Evolutionary conservation across 495 filamentous ascomycete species (phyloP), one percentile per base, ranked within the genome.

Genomic region (Chaetomidium leptoderma): DNA sequence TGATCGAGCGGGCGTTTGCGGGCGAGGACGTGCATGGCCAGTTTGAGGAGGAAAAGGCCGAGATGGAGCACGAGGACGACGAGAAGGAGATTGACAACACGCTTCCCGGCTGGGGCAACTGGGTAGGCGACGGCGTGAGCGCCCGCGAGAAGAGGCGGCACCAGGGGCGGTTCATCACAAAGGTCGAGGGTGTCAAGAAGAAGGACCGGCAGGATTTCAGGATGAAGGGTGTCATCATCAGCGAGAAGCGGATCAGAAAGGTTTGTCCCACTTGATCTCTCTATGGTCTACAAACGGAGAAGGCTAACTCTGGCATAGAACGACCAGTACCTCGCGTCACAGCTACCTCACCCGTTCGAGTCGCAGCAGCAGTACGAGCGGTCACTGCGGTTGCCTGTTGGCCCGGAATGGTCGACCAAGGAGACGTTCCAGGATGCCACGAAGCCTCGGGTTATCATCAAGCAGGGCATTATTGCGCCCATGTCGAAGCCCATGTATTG

Each of bases 361-460:
- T 87, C 80, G 23, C 82, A 80, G 63, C 77, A 86, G 61, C 91
- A 98, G 75, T 98, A 98, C 75, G 93, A 98, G 75, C 78, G 92
- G 30, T 87, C 86, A 58, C 74, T 98, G 27, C 81, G 92, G 29
- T 65, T 96, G 53, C 93, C 95, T 13, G 82, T 96, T 29, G 95
- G 95, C 8, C 91, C 89, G 2, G 95, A 98, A 73, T 97, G 91
- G 91, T 81, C 82, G 61, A 96, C 93, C 14, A 97, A 97, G 80
- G 83, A 89, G 71, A 91, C 87, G 16, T 92, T 95, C 77, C 92
- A 97, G 74, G 81, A 84, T 54, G 76, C 82, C 36, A 97, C 92
- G 63, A 96, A 92, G 82, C 95, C 93, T 39, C 84, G 91, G 65
- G 80, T 98, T 50, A 80, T 97, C 72, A 72, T 97, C 73, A 97